phyloP scores from a whole-genome alignment of 1,139 yeast genomes.

The Saccharomyces pastorianus region DNA sequence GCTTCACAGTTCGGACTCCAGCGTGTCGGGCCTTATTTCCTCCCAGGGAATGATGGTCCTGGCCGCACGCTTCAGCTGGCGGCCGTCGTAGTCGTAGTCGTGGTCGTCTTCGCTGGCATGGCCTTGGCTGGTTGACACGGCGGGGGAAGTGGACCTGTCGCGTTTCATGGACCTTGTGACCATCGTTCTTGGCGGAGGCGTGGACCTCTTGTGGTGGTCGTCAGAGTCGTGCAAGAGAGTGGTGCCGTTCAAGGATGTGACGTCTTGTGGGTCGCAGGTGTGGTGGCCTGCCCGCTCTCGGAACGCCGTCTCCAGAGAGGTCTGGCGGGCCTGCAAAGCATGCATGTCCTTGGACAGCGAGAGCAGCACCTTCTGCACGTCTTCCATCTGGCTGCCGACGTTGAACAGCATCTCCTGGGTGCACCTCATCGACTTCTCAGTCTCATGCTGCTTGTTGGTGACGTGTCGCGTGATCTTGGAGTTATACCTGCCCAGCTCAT shows the following conservation, averaged over 20 bases:
- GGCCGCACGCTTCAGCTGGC: slow-evolving; percentile 5
- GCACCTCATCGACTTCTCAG: slow-evolving; percentile 4
- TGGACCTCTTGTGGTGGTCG: not conserved
- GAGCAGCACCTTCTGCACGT: slow-evolving; percentile 11
- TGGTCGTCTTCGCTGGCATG: not conserved
- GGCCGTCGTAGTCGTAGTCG: not conserved
- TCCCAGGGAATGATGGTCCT: slow-evolving; percentile 28
- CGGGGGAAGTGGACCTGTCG: not conserved
- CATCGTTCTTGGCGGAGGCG: not conserved
- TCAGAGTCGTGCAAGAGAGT: slow-evolving; percentile 4
- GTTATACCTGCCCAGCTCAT: not conserved
- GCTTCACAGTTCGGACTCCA: not conserved
- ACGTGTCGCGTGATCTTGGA: not conserved
- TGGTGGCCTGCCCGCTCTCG: slow-evolving; percentile 2
- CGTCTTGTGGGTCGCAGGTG: not conserved
- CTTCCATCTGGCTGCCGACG: slow-evolving; percentile 13
- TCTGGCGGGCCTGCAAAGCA: slow-evolving; percentile 11
- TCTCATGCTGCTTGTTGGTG: slow-evolving; percentile 2
- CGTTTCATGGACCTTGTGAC: slow-evolving; percentile 1
- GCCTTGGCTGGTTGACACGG: not conserved
- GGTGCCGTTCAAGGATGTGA: slow-evolving; percentile 5
- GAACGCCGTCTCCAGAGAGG: slow-evolving; percentile 10
- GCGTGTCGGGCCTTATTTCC: slow-evolving; percentile 11
- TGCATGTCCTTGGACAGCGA: slow-evolving; percentile 13
- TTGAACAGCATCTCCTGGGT: slow-evolving; percentile 12